Percentiles rank a stretch among this genome's conserved stretches.
phyloP scores from a whole-genome alignment of 768 basidiomycete species.

The Suillus subalutaceus region DNA sequence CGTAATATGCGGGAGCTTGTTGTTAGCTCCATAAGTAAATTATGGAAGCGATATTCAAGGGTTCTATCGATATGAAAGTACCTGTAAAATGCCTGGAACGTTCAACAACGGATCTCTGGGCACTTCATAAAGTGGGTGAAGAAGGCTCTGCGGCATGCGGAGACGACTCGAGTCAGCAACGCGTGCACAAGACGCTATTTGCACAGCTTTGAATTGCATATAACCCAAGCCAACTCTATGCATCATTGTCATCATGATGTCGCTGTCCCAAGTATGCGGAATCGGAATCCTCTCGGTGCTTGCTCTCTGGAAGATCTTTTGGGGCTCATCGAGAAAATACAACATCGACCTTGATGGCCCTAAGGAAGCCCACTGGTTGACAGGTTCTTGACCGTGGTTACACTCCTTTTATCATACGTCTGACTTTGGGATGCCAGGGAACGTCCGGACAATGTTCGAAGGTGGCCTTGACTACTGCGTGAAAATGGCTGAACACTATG shows the following conservation, averaged over 20 bases:
- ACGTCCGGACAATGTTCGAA: background rate
- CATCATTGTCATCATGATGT: background rate
- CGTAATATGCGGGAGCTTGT: too few relatives aligned
- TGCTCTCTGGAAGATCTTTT: background rate
- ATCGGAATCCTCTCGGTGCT: background rate
- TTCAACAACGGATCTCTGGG: background rate
- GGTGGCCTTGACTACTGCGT: background rate
- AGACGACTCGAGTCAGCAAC: background rate
- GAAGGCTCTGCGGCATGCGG: background rate
- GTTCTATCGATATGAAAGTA: too few relatives aligned
- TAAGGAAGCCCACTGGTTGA: background rate
- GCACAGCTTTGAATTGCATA: background rate
- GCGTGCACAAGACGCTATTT: background rate
- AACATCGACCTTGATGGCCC: constrained; percentile 3
- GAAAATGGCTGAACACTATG: background rate
- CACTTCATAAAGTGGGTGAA: background rate
- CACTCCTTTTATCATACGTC: too few relatives aligned
- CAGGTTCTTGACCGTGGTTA: background rate
- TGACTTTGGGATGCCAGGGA: background rate
- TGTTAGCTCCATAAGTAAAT: too few relatives aligned
- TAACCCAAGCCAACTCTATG: background rate
- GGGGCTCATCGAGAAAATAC: background rate
- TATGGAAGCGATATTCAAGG: too few relatives aligned
- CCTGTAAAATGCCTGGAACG: background rate
- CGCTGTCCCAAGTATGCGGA: constrained; percentile 1